These are phyloP conservation scores for Tothia fuscella DNA, from an alignment of 2,329 filamentous ascomycete genomes.

Conservation along the genomic window DNA sequence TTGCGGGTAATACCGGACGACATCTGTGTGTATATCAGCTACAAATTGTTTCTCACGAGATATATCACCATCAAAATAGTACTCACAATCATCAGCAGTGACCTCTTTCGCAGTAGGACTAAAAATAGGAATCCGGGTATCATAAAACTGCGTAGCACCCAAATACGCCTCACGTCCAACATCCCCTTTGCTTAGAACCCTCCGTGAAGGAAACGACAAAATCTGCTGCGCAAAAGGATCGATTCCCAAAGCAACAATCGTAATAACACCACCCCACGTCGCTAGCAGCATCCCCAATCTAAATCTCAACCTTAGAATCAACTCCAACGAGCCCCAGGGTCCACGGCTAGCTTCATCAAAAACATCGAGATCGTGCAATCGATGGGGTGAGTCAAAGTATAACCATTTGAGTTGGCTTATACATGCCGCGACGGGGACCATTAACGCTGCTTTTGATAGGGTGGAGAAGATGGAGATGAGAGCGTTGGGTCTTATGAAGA, in stretches of 20 bases:
- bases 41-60: too few relatives aligned
- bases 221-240: conserved; percentile 6
- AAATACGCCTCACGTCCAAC: neutral
- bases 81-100: neutral
- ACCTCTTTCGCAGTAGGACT: neutral
- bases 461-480: conserved; percentile 24
- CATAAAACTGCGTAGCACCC: neutral
- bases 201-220: neutral
- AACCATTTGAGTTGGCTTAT: conserved; percentile 28
- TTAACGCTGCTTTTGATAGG: conserved; percentile 19
- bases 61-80: neutral
- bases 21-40: too few relatives aligned
- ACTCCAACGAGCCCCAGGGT: neutral
- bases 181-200: neutral
- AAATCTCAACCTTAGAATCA: neutral
- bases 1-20: too few relatives aligned
- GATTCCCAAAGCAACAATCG: neutral
- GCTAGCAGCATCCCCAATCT: neutral
- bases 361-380: conserved; percentile 17
- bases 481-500: conserved; percentile 19
- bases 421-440: conserved; percentile 21
- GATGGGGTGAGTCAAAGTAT: conserved; percentile 15
- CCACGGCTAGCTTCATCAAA: conserved; percentile 19
- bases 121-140: neutral
- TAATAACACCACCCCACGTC: neutral